Evolutionary conservation across 164 flowering plant genomes (phyloP).

Genomic region (Vitis rotundifolia): DNA sequence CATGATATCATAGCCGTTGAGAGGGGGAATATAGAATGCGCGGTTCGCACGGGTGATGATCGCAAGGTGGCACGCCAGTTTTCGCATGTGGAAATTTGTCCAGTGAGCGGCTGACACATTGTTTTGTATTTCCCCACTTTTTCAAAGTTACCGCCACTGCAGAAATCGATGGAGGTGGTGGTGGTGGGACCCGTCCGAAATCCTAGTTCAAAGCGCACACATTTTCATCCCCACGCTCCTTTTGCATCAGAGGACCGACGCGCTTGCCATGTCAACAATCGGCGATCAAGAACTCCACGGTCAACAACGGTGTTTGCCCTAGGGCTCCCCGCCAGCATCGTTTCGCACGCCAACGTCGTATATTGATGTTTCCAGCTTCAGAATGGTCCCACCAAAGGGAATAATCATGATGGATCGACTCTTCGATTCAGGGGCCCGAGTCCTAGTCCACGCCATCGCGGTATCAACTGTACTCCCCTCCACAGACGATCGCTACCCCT

Average conservation of each 20-base stretch:
- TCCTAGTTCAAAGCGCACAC: not conserved
- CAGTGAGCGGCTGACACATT: not conserved
- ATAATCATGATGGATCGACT: not conserved
- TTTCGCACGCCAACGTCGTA: conserved; percentile 9
- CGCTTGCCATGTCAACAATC: too few relatives aligned
- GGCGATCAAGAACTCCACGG: too few relatives aligned
- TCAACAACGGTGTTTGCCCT: not conserved
- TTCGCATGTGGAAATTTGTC: not conserved
- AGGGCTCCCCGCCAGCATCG: not conserved
- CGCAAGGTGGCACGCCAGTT: not conserved
- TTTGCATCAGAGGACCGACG: not conserved
- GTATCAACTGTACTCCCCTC: not conserved
- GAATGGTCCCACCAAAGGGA: not conserved
- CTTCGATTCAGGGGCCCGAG: not conserved
- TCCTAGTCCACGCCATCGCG: not conserved
- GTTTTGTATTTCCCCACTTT: conserved; percentile 2
- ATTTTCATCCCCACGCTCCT: not conserved
- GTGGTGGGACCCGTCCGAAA: not conserved
- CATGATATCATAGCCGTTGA: too few relatives aligned
- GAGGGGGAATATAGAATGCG: too few relatives aligned
- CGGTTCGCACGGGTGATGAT: not conserved
- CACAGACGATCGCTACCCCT: not conserved
- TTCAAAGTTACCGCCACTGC: conserved; percentile 18
- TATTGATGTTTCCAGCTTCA: not conserved
- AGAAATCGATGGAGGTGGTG: not conserved